Evolutionary conservation across 1,284 basidiomycete species (phyloP), one percentile per base, ranked within the genome.

Genomic region (Ustilago nuda): DNA sequence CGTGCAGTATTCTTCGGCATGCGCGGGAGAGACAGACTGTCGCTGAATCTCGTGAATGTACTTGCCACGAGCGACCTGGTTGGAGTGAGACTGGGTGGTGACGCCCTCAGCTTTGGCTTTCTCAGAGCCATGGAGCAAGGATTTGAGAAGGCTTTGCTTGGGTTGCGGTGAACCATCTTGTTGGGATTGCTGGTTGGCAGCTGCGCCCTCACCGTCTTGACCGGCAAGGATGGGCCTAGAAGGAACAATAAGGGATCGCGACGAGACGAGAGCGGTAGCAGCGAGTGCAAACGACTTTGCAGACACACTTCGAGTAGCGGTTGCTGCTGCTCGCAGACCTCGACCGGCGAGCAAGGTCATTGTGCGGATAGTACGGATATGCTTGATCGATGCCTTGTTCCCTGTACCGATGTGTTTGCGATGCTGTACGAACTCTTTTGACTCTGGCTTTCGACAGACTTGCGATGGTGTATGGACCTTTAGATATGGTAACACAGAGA

Each of bases 21-120:
- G 61, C 15, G 76, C 82, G 7, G 83, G 79, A 35, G 63, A 66
- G 32, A 84, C 82, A 50, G 69, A 68, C 56, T 82, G 80, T 32
- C 81, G 76, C 54, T 79, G 77, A 37, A 85, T 83, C 62, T 85
- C 83, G 70, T 83, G 83, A 23, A 85, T 78, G 66, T 80, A 81
- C 52, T 81, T 82, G 39, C 81, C 81, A 19, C 82, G 65, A 1
- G 74, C 81, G 15, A 83, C 82, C 8, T 72, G 68, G 36, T 36
- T 69, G 35, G 78, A 79, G 54, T 74, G 72, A 3, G 64, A 68
- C 45, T 79, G 76, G 4, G 65, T 61, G 17, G 76, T 78, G 48
- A 74, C 52, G 43, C 74, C 78, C 55, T 79, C 76, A 19, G 66
- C 68, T 55, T 81, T 73, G 30, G 78, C 81, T 30, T 64, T 73